phyloP scores from a whole-genome alignment of 768 basidiomycete species.

The Lactarius sp. region DNA sequence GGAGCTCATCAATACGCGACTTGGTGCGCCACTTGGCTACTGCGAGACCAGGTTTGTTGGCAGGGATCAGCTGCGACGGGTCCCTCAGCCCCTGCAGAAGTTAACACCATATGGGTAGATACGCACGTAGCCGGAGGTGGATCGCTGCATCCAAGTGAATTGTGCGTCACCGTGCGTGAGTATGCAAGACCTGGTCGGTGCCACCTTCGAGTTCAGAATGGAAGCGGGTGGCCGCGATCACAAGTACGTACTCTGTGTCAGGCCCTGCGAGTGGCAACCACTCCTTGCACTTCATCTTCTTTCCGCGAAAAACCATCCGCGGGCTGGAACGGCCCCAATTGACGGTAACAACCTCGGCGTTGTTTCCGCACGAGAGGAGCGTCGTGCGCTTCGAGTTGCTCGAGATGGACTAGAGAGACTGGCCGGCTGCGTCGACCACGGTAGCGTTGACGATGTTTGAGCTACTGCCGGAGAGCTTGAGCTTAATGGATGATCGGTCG shows the following conservation, averaged over 20 bases:
- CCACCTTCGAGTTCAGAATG: background rate
- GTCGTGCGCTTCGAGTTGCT: conserved; percentile 14
- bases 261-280: conserved; percentile 18
- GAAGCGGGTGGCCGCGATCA: background rate
- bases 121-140: conserved; percentile 11
- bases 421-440: conserved; percentile 1
- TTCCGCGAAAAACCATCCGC: conserved; percentile 10
- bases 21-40: conserved; percentile 15
- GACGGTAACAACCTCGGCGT: conserved; percentile 9
- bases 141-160: conserved; percentile 9
- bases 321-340: conserved; percentile 18
- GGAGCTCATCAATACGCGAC: conserved; percentile 3
- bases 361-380: background rate
- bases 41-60: conserved; percentile 16
- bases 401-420: background rate
- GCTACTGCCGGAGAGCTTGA: conserved; percentile 4
- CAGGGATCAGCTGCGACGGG: conserved; percentile 2
- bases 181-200: background rate
- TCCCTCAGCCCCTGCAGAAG: background rate
- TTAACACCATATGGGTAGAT: background rate
- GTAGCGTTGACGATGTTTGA: conserved; percentile 9
- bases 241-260: conserved; percentile 10
- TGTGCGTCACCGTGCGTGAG: conserved; percentile 11
- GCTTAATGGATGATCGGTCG: conserved; percentile 12
- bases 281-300: conserved; percentile 18